phyloP scores from a whole-genome alignment of 1,284 basidiomycete genomes.

The Termitomyces sp. region DNA sequence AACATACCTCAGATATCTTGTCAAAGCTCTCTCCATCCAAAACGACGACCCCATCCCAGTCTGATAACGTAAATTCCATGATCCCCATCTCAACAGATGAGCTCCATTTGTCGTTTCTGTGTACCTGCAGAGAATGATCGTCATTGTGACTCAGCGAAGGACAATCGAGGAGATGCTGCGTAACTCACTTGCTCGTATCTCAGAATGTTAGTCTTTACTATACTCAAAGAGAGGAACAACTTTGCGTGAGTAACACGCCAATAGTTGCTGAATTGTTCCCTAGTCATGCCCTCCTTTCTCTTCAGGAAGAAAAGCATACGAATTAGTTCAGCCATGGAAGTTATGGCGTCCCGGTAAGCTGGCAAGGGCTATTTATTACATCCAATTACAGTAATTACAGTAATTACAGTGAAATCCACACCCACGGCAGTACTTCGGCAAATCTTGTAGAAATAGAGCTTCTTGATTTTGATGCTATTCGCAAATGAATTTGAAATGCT shows the following conservation, averaged over 20 bases:
- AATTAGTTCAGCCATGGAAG: neutral
- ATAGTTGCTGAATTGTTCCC: conserved; percentile 14
- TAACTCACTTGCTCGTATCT: conserved; percentile 17
- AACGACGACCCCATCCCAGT: conserved; percentile 9
- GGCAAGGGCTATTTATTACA: too few relatives aligned
- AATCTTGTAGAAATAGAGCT: neutral
- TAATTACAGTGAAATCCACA: too few relatives aligned
- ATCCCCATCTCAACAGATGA: neutral
- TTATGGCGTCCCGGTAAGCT: too few relatives aligned
- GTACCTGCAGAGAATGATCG: conserved; percentile 1
- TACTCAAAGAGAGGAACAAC: conserved; percentile 9
- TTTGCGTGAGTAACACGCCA: conserved; percentile 8
- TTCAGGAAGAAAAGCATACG: conserved; percentile 12
- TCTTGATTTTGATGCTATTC: too few relatives aligned
- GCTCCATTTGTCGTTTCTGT: too few relatives aligned
- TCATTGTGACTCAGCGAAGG: neutral
- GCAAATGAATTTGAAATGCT: too few relatives aligned
- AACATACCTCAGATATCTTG: conserved; percentile 9
- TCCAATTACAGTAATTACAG: too few relatives aligned
- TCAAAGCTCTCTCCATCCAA: conserved; percentile 11
- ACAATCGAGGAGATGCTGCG: neutral
- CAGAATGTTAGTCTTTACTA: conserved; percentile 15
- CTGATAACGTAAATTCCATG: neutral
- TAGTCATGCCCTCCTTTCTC: conserved; percentile 11
- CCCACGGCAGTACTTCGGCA: neutral